A percentile compares a stretch with the other conserved stretches of the same genome.
Conservation (phyloP, 169 alveolate genomes). For the Plasmodium adleri region DNA sequence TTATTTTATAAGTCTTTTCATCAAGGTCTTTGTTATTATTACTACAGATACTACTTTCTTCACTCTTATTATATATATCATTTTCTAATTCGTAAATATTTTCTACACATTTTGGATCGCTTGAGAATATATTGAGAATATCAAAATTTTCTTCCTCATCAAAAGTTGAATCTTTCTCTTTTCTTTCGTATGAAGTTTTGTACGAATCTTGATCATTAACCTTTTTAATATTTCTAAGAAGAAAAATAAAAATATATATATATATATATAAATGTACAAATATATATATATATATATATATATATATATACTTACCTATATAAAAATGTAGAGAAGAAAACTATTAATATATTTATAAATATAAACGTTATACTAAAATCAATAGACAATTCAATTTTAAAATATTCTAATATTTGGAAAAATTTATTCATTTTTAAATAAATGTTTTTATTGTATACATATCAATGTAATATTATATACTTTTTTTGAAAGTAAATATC, state of each 20-base stretch:
- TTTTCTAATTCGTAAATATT: background rate
- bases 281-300: background rate
- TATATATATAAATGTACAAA: background rate
- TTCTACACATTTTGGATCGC: background rate
- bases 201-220: too few species aligned
- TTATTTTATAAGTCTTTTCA: background rate
- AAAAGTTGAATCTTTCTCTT: background rate
- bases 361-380: slow-evolving; percentile 1
- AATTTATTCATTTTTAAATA: slow-evolving; percentile 1
- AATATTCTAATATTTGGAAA: background rate
- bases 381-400: slow-evolving; percentile 6
- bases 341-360: background rate
- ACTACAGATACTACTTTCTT: background rate
- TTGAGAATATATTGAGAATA: background rate
- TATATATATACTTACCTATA: background rate
- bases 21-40: background rate
- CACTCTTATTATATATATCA: slow-evolving; percentile 4
- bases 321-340: slow-evolving; percentile 1
- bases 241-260: background rate
- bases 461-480: background rate
- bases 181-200: background rate
- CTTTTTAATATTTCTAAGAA: slow-evolving; percentile 4
- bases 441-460: slow-evolving; percentile 1
- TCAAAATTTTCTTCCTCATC: background rate
- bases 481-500: too few species aligned